A percentile compares a stretch with the other conserved stretches of the same genome.
Conservation (phyloP, 2,329 filamentous ascomycete species). For the Alternaria sp. region DNA sequence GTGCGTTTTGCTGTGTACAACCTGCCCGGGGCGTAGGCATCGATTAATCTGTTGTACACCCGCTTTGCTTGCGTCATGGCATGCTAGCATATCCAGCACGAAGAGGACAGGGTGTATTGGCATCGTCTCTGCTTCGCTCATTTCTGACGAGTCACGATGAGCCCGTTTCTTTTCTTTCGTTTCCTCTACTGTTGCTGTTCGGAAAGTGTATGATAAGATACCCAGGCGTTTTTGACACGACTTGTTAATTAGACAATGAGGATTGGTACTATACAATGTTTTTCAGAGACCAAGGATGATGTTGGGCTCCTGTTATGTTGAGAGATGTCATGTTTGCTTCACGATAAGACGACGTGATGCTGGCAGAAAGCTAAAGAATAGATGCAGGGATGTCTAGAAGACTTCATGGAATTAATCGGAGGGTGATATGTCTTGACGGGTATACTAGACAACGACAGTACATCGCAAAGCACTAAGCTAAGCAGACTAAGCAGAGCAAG, state of each 20-base stretch:
- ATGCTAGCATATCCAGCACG: neutral
- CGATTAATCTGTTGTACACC: neutral
- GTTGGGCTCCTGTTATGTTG: neutral
- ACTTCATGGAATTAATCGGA: neutral
- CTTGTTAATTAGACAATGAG: neutral
- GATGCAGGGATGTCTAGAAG: neutral
- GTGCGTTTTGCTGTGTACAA: neutral
- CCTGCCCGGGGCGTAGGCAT: neutral
- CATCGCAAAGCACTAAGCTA: neutral
- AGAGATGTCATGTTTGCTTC: neutral
- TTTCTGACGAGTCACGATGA: neutral
- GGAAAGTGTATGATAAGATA: constrained; percentile 15
- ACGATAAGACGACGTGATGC: neutral
- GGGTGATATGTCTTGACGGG: neutral
- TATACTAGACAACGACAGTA: neutral
- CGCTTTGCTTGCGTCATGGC: neutral
- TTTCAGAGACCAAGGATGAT: neutral
- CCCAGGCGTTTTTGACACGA: constrained; percentile 2
- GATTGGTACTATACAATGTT: neutral
- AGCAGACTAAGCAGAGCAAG: neutral
- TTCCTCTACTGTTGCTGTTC: neutral
- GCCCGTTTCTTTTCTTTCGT: neutral
- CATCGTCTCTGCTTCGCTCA: neutral
- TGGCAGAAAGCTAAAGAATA: neutral
- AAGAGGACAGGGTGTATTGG: neutral